phyloP scores from a whole-genome alignment of 2,329 filamentous ascomycete species.

The Fusarium coffeatum region DNA sequence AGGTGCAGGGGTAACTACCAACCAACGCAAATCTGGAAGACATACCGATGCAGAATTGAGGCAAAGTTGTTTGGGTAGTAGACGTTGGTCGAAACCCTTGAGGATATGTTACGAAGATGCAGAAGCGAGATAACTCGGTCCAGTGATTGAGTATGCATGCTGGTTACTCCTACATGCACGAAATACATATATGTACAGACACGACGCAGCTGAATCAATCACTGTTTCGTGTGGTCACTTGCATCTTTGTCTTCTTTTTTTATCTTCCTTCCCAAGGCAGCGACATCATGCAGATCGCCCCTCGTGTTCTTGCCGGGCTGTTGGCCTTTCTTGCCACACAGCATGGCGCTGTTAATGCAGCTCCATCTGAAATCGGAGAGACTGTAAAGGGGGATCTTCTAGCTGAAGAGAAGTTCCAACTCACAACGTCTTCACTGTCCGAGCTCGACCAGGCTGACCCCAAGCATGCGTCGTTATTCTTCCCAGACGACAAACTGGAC shows the following conservation, averaged over 20 bases:
- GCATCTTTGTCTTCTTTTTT: not conserved
- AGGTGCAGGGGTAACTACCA: not conserved
- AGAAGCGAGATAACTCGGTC: not conserved
- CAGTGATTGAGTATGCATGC: not conserved
- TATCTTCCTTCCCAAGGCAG: not conserved
- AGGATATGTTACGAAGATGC: not conserved
- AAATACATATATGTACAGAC: not conserved
- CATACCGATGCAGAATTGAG: not conserved
- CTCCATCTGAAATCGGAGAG: conserved; percentile 22
- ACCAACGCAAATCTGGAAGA: not conserved
- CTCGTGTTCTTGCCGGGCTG: conserved; percentile 12
- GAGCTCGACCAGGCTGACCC: conserved; percentile 28
- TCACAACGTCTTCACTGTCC: conserved; percentile 24
- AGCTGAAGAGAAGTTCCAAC: conserved; percentile 33
- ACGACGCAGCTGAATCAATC: not conserved
- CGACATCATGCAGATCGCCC: conserved; percentile 28
- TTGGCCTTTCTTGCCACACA: conserved; percentile 15
- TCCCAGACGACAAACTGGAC: conserved; percentile 12
- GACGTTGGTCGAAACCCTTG: not conserved
- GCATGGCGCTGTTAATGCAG: conserved; percentile 21
- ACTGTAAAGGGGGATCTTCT: conserved; percentile 28
- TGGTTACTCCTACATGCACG: not conserved
- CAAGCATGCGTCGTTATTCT: conserved; percentile 16
- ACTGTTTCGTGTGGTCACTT: not conserved
- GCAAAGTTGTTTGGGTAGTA: not conserved